Evolutionary conservation across 2,329 filamentous ascomycete genomes (phyloP).

Genomic region (Thelonectria discophora): DNA sequence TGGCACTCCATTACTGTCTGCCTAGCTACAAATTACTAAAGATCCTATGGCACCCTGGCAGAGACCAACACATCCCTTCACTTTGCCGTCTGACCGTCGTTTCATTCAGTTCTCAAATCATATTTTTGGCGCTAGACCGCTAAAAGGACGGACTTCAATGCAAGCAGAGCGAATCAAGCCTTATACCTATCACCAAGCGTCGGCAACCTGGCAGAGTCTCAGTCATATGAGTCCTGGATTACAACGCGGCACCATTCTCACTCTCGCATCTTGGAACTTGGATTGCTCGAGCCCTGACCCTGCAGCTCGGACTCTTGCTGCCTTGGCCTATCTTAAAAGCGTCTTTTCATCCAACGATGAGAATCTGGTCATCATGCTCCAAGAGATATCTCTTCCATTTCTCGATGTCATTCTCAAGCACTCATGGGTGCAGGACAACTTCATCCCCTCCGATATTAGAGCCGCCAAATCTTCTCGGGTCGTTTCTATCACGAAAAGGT

Average conservation of each 20-base stretch:
- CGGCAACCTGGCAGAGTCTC: not conserved
- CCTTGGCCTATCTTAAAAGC: conserved; percentile 1
- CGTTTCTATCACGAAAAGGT: not conserved
- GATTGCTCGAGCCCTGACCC: conserved; percentile 15
- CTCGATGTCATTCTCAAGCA: not conserved
- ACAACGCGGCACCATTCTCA: conserved; percentile 2
- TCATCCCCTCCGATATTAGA: conserved; percentile 14
- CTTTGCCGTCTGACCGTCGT: too few species aligned
- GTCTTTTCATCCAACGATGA: not conserved
- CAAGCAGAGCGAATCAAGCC: not conserved
- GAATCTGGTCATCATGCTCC: conserved; percentile 10
- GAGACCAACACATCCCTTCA: too few species aligned
- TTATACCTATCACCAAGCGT: not conserved
- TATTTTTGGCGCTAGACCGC: too few species aligned
- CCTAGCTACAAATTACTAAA: too few species aligned
- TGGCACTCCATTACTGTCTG: too few species aligned
- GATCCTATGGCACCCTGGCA: too few species aligned
- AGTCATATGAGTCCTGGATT: not conserved
- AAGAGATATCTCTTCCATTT: conserved; percentile 8
- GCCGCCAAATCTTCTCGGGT: not conserved
- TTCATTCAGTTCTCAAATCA: too few species aligned
- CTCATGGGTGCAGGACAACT: conserved; percentile 17
- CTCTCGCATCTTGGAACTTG: conserved; percentile 17
- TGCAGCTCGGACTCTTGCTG: conserved; percentile 1
- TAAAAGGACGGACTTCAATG: too few species aligned